Evolutionary conservation across 2,329 filamentous ascomycete genomes (phyloP).

Genomic region (Fusarium clavum): DNA sequence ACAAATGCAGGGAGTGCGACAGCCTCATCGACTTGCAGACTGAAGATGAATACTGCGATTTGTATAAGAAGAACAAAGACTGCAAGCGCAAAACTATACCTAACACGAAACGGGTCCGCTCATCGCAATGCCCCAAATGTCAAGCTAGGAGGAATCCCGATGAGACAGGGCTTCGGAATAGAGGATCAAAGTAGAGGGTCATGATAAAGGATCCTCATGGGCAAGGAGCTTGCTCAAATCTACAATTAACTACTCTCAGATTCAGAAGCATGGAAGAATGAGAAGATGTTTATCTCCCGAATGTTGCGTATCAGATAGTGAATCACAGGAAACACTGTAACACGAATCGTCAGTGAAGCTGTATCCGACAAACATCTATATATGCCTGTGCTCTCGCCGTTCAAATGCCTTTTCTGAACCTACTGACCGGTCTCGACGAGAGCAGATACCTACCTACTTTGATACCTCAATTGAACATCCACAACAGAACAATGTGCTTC

Average conservation of each 20-base stretch:
- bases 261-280: background rate
- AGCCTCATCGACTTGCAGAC: background rate
- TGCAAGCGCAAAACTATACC: background rate
- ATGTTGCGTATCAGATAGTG: background rate
- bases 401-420: rapidly evolving
- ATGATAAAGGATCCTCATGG: background rate
- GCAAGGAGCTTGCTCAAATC: background rate
- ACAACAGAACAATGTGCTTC: conserved; percentile 14
- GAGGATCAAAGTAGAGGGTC: background rate
- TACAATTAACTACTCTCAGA: background rate
- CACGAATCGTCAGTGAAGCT: background rate
- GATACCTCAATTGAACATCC: background rate
- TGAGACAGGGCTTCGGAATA: background rate
- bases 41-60: background rate
- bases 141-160: background rate
- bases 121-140: background rate
- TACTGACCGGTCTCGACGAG: background rate
- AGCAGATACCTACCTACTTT: background rate
- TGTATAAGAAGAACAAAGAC: background rate
- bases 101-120: background rate
- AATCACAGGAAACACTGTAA: background rate
- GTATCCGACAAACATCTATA: background rate
- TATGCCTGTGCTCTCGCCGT: background rate
- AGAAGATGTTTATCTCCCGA: background rate
- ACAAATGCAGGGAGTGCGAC: background rate